Conservation (phyloP, 371 early-diverging fungal genomes). For the Rhizopus delemar region DNA sequence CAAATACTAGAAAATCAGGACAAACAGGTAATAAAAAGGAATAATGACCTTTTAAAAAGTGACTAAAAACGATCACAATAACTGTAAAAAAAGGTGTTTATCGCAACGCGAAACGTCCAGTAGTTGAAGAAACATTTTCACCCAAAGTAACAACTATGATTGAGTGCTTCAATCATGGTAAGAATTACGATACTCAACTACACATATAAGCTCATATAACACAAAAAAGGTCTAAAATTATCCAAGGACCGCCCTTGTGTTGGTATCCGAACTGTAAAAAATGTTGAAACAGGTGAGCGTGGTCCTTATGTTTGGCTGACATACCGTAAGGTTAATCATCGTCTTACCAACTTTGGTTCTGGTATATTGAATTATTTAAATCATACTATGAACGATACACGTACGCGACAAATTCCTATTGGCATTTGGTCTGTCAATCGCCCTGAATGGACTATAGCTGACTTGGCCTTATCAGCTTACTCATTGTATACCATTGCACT, state of each 20-base stretch:
- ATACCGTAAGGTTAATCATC: constrained; percentile 61
- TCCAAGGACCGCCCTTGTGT: constrained; percentile 50
- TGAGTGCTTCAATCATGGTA: constrained; percentile 46
- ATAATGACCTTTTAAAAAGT: background rate
- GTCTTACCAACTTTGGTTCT: constrained; percentile 68
- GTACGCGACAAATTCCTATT: constrained; percentile 38
- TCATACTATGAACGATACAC: constrained; percentile 29
- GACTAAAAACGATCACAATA: background rate
- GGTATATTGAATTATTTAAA: constrained; percentile 52
- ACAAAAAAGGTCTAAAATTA: constrained; percentile 30
- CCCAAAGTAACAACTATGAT: constrained; percentile 50
- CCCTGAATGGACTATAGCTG: constrained; percentile 87
- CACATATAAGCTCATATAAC: background rate
- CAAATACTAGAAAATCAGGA: constrained; percentile 40
- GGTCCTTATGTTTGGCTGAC: constrained; percentile 80
- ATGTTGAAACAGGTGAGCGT: constrained; percentile 52
- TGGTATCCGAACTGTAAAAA: constrained; percentile 52
- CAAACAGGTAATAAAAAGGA: constrained; percentile 38
- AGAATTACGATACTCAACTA: background rate
- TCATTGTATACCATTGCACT: constrained; percentile 79
- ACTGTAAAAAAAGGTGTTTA: constrained; percentile 29
- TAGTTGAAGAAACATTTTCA: constrained; percentile 24
- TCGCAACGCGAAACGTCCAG: constrained; percentile 33
- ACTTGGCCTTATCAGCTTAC: constrained; percentile 56
- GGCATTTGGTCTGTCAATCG: constrained; percentile 82